A percentile compares a stretch with the other conserved stretches of the same genome.
phyloP scores from a whole-genome alignment of 352 stramenopile genomes.

The Globisporangium uncinulatum region DNA sequence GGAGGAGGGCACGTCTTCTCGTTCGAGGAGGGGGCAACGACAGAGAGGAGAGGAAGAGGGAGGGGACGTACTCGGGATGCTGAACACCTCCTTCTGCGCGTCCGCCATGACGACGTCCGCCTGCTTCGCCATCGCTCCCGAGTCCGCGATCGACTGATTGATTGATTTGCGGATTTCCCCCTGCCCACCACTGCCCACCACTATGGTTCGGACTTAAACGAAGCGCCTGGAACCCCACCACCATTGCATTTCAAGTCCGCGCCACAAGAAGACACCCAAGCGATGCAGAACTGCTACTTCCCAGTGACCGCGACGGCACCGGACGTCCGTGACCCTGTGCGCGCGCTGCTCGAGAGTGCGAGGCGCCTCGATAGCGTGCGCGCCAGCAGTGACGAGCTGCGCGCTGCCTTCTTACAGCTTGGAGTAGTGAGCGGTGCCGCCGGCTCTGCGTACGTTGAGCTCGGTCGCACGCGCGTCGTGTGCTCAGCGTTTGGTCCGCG shows the following conservation, averaged over 20 bases:
- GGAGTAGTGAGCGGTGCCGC: conserved; percentile 74
- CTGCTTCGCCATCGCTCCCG: conserved; percentile 20
- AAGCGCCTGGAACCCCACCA: too few species aligned
- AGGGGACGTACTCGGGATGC: conserved; percentile 34
- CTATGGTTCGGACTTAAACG: background rate
- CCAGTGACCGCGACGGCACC: conserved; percentile 19
- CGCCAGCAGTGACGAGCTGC: conserved; percentile 72
- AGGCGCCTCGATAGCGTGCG: conserved; percentile 32
- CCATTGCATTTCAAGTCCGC: background rate
- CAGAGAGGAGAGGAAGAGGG: background rate
- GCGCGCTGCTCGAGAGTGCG: conserved; percentile 22
- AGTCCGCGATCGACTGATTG: background rate
- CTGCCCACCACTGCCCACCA: background rate
- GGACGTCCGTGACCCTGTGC: conserved; percentile 11
- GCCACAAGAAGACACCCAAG: conserved; percentile 5
- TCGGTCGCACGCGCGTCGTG: conserved; percentile 82
- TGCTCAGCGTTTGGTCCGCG: conserved; percentile 87
- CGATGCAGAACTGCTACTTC: conserved; percentile 88
- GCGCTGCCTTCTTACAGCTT: conserved; percentile 81
- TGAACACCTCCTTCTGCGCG: conserved; percentile 30
- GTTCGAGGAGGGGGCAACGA: background rate
- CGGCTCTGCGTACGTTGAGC: conserved; percentile 87
- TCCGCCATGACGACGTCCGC: conserved; percentile 21
- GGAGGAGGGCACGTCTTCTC: too few species aligned
- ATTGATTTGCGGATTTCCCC: background rate